Percentiles rank a stretch among this genome's conserved stretches.
Evolutionary conservation across 192 early-diverging fungal species (phyloP).

Genomic region (Coemansia erecta): DNA sequence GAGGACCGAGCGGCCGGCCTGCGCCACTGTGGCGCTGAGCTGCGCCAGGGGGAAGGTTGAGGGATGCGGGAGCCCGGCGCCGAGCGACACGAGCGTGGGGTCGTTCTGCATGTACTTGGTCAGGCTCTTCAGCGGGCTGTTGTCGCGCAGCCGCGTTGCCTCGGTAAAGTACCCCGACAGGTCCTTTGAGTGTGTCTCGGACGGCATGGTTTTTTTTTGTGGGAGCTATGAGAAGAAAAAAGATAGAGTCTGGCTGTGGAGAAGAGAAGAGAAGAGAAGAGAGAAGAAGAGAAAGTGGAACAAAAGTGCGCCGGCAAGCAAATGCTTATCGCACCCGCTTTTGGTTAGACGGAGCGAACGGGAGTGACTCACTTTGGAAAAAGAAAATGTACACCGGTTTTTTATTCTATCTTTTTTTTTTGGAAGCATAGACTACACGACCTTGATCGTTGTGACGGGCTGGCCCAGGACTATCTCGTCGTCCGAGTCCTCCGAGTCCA

Average conservation of each 20-base stretch:
- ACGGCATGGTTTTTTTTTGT: conserved; percentile 14
- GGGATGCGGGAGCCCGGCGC: conserved; percentile 68
- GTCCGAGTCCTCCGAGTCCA: conserved; percentile 29
- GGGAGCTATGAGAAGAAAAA: too few species aligned
- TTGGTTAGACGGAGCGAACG: too few species aligned
- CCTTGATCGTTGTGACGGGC: neutral
- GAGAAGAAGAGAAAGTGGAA: too few species aligned
- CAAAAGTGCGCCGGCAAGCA: too few species aligned
- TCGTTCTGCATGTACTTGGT: conserved; percentile 45
- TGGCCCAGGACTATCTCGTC: conserved; percentile 14
- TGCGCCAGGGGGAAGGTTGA: conserved; percentile 63
- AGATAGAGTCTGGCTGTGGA: too few species aligned
- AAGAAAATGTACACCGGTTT: neutral
- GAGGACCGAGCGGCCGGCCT: conserved; percentile 58
- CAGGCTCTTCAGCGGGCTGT: conserved; percentile 48
- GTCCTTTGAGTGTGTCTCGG: conserved; percentile 33
- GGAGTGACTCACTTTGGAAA: neutral
- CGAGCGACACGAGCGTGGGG: conserved; percentile 63
- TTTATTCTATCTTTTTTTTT: neutral
- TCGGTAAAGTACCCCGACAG: conserved; percentile 43
- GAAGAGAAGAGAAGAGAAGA: too few species aligned
- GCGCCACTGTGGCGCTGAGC: conserved; percentile 56
- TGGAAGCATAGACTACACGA: neutral
- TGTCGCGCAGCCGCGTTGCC: conserved; percentile 30
- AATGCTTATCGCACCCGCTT: too few species aligned